A percentile compares a stretch with the other conserved stretches of the same genome.
These are phyloP conservation scores for Calonectria naviculata DNA, from an alignment of 2,329 filamentous ascomycete species.

Conservation along the genomic window DNA sequence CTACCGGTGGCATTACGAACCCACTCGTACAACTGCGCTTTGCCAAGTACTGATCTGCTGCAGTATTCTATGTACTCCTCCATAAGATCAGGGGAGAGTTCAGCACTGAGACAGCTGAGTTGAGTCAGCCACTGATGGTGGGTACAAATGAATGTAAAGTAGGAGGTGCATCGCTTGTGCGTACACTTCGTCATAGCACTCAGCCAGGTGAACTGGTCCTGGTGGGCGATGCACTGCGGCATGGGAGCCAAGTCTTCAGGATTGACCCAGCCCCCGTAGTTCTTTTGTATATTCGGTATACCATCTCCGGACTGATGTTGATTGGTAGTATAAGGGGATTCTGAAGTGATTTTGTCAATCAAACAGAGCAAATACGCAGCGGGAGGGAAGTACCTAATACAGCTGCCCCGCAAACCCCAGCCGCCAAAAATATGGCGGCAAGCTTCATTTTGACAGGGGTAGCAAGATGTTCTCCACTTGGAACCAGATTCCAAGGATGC, in stretches of 20 bases:
- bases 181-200: constrained; percentile 28
- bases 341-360: not conserved
- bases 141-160: constrained; percentile 26
- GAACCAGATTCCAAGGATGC: no score
- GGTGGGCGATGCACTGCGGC: constrained; percentile 31
- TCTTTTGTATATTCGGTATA: not conserved
- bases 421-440: no score
- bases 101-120: constrained; percentile 22
- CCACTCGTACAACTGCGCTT: constrained; percentile 26
- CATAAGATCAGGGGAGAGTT: constrained; percentile 18
- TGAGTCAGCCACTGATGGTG: constrained; percentile 29
- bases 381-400: not conserved
- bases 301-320: not conserved
- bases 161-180: constrained; percentile 20
- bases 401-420: not conserved
- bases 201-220: constrained; percentile 22
- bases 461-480: no score
- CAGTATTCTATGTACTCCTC: constrained; percentile 18
- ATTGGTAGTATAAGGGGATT: not conserved
- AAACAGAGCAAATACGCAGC: not conserved
- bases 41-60: constrained; percentile 26
- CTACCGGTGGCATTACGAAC: constrained; percentile 9
- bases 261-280: constrained; percentile 22
- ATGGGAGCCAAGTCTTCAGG: constrained; percentile 26
- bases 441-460: no score